Evolutionary conservation across 371 early-diverging fungal genomes (phyloP), one percentile per base, ranked within the genome.

Genomic region (Umbelopsis sp.): DNA sequence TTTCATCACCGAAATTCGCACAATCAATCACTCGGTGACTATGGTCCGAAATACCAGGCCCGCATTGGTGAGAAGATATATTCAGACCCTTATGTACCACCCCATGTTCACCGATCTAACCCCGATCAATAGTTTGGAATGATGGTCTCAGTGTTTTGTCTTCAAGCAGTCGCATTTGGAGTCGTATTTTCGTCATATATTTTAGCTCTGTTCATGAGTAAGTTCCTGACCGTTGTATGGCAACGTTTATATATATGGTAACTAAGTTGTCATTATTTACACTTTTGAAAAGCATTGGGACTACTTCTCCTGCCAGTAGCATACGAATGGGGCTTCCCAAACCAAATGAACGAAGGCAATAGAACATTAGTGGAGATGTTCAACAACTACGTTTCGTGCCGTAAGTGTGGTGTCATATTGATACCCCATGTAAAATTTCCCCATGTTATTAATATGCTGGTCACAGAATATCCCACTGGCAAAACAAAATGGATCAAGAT

Each of bases 301-400:
- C 22, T 57, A 11, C n/a, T 57, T 4, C 29, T 57, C 7, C 18
- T 29, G 0, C 57, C 57, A 5, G 35, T 35, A 3, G 14, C 35
- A 35, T 57, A 57, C 32, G 57, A 57, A 35, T 57, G 57, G 57
- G 37, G 57, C 10, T 37, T 57, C 32, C 35, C 57, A 29, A 57
- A 57, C 29, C 57, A 57, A 5, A 57, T 57, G 57, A 57, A 57
- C 35, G 57, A 18, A 35, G 57, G 35, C 8, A 57, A 57, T 35
- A 29, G 57, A 57, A 57, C 57, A 8, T 8, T 57, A 8, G 29
- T 57, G 4, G 57, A 57, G 12, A 35, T 12, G 14, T 35, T 57
- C 6, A 57, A 32, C 35, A 35, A 16, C 18, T 57, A 18, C 11
- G 14, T 29, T 14, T 35, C 57, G 12, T 7, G 32, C 14, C 57